A percentile compares a stretch with the other conserved stretches of the same genome.
These are phyloP conservation scores for Solanum hybrid DNA, from an alignment of 305 asterid genomes.

Conservation along the genomic window DNA sequence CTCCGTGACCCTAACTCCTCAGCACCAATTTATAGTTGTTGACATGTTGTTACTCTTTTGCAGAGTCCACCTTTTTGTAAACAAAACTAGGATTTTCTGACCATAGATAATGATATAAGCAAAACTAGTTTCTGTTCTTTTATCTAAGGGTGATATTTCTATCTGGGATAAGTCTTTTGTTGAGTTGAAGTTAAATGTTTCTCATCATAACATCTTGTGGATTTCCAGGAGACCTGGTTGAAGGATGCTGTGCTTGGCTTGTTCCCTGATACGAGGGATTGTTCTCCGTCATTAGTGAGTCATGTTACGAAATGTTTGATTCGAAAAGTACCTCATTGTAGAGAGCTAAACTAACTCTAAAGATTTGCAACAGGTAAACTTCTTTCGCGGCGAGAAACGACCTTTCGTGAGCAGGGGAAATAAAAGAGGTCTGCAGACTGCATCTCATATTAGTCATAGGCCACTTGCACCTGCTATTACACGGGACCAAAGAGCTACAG, in stretches of 20 bases:
- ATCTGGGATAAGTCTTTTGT: slow-evolving; percentile 6
- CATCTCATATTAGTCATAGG: slow-evolving; percentile 47
- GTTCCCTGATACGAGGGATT: slow-evolving; percentile 85
- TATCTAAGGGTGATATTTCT: neutral
- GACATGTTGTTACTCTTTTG: neutral
- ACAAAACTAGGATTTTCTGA: neutral
- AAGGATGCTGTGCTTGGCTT: slow-evolving; percentile 70
- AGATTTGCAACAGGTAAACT: slow-evolving; percentile 42
- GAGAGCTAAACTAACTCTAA: slow-evolving; percentile 14
- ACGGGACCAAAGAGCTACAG: slow-evolving; percentile 44
- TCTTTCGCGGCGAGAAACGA: slow-evolving; percentile 65
- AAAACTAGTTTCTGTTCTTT: neutral
- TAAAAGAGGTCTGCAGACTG: slow-evolving; percentile 43
- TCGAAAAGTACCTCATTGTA: neutral
- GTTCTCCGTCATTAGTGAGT: slow-evolving; percentile 74
- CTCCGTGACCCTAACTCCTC: neutral
- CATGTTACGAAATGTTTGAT: neutral
- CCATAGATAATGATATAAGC: neutral
- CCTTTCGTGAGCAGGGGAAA: slow-evolving; percentile 41
- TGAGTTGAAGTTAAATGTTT: slow-evolving; percentile 11
- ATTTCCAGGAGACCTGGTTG: slow-evolving; percentile 78
- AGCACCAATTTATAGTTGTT: neutral
- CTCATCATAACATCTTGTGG: slow-evolving; percentile 15
- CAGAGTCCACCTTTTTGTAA: neutral
- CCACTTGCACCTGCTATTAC: slow-evolving; percentile 44